Percentiles rank a stretch among this genome's conserved stretches.
phyloP scores from a whole-genome alignment of 2,329 filamentous ascomycete genomes.

The Colletotrichum sp. region DNA sequence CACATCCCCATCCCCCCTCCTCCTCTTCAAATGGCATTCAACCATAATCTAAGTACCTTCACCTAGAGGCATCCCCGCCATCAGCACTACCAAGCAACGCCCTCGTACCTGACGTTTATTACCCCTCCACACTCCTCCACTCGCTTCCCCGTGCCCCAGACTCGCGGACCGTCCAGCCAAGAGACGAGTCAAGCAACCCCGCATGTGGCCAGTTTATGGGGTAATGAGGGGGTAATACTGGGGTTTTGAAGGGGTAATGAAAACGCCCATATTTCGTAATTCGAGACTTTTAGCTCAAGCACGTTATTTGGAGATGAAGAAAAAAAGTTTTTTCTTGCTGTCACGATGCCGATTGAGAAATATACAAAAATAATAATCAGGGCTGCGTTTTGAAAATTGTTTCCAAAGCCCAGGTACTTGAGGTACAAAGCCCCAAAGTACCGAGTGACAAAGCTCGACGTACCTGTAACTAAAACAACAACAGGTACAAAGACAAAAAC shows the following conservation, averaged over 20 bases:
- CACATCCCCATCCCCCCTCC: neutral
- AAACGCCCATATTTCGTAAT: slow-evolving; percentile 20
- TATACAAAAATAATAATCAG: neutral
- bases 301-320: slow-evolving; percentile 8
- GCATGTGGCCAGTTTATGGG: slow-evolving; percentile 20
- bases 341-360: slow-evolving; percentile 2
- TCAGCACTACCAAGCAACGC: neutral
- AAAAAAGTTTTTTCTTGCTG: neutral
- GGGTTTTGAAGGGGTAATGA: slow-evolving; percentile 21
- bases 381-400: neutral
- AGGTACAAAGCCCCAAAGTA: neutral
- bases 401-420: neutral
- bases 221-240: slow-evolving; percentile 21
- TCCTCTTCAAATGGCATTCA: neutral
- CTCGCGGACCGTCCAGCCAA: slow-evolving; percentile 6
- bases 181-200: slow-evolving; percentile 19
- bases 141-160: slow-evolving; percentile 10
- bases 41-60: neutral
- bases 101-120: neutral
- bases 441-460: neutral
- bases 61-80: neutral
- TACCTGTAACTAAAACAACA: neutral
- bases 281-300: slow-evolving; percentile 13
- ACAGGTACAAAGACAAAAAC: neutral
- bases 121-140: neutral